A percentile compares a stretch with the other conserved stretches of the same genome.
These are phyloP conservation scores for Aspergillus sergii DNA, from an alignment of 2,329 filamentous ascomycete genomes.

Conservation along the genomic window DNA sequence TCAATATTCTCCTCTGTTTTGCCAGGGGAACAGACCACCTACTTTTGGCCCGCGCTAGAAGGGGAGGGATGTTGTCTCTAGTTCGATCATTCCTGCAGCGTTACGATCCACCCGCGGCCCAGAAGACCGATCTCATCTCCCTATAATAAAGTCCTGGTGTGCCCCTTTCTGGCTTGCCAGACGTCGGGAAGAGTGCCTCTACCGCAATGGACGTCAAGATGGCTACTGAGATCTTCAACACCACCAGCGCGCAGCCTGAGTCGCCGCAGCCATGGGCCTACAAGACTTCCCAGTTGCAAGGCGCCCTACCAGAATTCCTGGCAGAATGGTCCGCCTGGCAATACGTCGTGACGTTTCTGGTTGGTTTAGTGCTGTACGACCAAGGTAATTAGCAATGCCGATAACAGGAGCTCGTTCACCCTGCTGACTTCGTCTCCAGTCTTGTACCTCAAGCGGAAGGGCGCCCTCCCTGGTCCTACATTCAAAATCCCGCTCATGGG, in stretches of 20 bases:
- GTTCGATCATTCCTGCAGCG: not conserved
- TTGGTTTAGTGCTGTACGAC: slow-evolving; percentile 74
- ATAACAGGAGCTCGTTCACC: not conserved
- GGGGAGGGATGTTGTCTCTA: not conserved
- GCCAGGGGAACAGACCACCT: not conserved
- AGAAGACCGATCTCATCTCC: not conserved
- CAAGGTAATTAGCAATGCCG: slow-evolving; percentile 60
- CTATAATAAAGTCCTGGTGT: not conserved
- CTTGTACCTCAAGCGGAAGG: slow-evolving; percentile 69
- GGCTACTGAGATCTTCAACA: slow-evolving; percentile 14
- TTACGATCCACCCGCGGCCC: not conserved
- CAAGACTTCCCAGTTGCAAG: not conserved
- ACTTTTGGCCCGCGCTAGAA: not conserved
- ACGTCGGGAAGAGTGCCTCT: not conserved
- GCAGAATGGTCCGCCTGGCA: slow-evolving; percentile 45
- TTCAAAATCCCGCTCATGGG: slow-evolving; percentile 79
- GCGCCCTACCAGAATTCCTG: slow-evolving; percentile 1
- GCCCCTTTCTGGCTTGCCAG: not conserved
- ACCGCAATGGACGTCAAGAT: slow-evolving; percentile 8
- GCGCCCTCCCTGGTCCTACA: slow-evolving; percentile 68
- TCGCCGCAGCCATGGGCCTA: slow-evolving; percentile 11
- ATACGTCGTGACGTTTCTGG: slow-evolving; percentile 57
- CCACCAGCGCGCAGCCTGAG: slow-evolving; percentile 13
- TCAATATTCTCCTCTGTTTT: not conserved
- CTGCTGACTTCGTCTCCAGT: slow-evolving; percentile 48